Evolutionary conservation across 768 basidiomycete species (phyloP).

Genomic region (Agaricus bisporus): DNA sequence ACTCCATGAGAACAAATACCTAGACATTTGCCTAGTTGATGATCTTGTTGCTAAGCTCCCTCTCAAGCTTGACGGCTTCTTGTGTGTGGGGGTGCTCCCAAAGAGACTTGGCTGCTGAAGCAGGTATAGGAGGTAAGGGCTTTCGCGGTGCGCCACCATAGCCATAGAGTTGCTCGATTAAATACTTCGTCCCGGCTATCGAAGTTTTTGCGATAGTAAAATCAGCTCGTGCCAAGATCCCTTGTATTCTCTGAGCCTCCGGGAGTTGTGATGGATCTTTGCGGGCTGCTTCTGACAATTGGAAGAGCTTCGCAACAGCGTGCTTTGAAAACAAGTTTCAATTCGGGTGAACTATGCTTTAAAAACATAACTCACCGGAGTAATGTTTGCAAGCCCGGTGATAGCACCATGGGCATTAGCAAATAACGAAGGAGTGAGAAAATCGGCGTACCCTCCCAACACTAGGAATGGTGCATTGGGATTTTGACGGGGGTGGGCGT

Average conservation of each 20-base stretch:
- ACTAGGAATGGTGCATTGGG: constrained; percentile 70
- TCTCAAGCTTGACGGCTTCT: constrained; percentile 62
- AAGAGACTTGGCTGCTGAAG: constrained; percentile 48
- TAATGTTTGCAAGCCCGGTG: constrained; percentile 81
- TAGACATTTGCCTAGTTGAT: constrained; percentile 6
- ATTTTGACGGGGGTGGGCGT: constrained; percentile 63
- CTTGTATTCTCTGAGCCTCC: constrained; percentile 73
- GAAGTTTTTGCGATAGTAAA: constrained; percentile 70
- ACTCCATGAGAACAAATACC: background rate
- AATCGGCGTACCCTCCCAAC: constrained; percentile 82
- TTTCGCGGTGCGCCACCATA: constrained; percentile 78
- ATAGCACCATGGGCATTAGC: constrained; percentile 84
- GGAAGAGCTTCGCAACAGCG: constrained; percentile 53
- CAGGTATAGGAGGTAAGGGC: constrained; percentile 65
- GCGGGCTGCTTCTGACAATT: constrained; percentile 52
- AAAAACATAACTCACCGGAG: constrained; percentile 46
- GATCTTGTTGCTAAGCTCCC: constrained; percentile 41
- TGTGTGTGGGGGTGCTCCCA: constrained; percentile 71
- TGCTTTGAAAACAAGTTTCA: constrained; percentile 29
- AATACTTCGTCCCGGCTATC: constrained; percentile 79
- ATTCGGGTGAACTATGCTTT: background rate
- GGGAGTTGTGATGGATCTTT: constrained; percentile 50
- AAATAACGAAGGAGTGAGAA: constrained; percentile 66
- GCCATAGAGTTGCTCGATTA: constrained; percentile 67
- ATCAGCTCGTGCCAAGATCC: constrained; percentile 75